phyloP scores from a whole-genome alignment of 768 basidiomycete species.

The Boletus rubescentipes region DNA sequence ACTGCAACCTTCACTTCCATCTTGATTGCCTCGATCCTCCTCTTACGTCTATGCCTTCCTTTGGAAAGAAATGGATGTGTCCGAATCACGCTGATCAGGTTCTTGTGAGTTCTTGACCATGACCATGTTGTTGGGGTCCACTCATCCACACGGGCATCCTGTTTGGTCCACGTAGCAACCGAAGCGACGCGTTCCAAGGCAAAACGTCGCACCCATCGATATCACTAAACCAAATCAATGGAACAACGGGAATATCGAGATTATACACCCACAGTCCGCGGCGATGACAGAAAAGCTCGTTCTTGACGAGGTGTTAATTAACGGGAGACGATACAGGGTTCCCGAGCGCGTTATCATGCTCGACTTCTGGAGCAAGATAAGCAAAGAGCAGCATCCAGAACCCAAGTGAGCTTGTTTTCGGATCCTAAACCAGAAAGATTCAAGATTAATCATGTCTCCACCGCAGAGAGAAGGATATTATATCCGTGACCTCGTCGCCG shows the following conservation, averaged over 20 bases:
- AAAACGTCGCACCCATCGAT: slow-evolving; percentile 64
- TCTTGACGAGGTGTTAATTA: slow-evolving; percentile 83
- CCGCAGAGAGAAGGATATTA: slow-evolving; percentile 24
- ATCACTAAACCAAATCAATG: slow-evolving; percentile 68
- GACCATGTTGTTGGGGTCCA: neutral
- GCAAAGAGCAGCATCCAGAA: slow-evolving; percentile 40
- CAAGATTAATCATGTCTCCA: neutral
- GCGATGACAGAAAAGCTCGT: slow-evolving; percentile 48
- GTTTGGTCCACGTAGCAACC: slow-evolving; percentile 51
- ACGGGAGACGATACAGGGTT: slow-evolving; percentile 86
- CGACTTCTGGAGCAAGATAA: slow-evolving; percentile 93
- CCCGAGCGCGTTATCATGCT: slow-evolving; percentile 90
- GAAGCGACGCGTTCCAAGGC: slow-evolving; percentile 78
- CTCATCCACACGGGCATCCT: neutral
- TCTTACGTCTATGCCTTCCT: slow-evolving; percentile 77
- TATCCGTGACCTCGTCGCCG: slow-evolving; percentile 66
- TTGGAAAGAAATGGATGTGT: slow-evolving; percentile 97
- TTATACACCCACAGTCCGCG: slow-evolving; percentile 66
- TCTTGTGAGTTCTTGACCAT: slow-evolving; percentile 52
- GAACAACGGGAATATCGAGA: slow-evolving; percentile 92
- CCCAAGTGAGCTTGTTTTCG: slow-evolving; percentile 38
- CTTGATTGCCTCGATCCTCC: slow-evolving; percentile 96
- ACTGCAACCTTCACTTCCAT: slow-evolving; percentile 94
- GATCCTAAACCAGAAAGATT: neutral
- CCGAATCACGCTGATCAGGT: slow-evolving; percentile 93